Conservation (phyloP, 306 rosid genomes). For the Leucaena leucocephala region DNA sequence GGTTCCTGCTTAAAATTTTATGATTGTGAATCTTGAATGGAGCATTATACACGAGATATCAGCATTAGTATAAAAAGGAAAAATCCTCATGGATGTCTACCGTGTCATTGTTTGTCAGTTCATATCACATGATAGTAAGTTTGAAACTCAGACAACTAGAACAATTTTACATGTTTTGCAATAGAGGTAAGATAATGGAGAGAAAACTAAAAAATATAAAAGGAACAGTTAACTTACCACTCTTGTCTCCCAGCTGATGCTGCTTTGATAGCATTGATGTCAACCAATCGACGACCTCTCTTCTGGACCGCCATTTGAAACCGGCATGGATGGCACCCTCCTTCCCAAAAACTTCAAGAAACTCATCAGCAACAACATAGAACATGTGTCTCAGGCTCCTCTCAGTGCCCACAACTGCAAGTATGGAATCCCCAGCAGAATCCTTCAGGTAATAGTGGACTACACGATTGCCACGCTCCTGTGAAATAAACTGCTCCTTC, state of each 20-base stretch:
- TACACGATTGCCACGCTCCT: constrained; percentile 93
- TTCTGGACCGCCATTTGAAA: constrained; percentile 96
- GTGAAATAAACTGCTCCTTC: constrained; percentile 92
- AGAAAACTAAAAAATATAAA: not conserved
- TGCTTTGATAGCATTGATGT: constrained; percentile 92
- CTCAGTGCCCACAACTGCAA: constrained; percentile 96
- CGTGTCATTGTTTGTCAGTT: not conserved
- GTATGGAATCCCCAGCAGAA: constrained; percentile 82
- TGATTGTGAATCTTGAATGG: not conserved
- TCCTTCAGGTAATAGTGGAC: constrained; percentile 97
- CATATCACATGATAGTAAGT: constrained; percentile 6
- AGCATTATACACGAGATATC: not conserved
- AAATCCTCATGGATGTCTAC: not conserved
- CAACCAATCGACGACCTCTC: constrained; percentile 99
- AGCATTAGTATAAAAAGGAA: not conserved
- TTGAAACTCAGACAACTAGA: not conserved
- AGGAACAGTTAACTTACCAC: constrained; percentile 50
- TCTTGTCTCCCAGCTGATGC: constrained; percentile 64
- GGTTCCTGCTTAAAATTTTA: not conserved
- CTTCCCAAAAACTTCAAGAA: constrained; percentile 63
- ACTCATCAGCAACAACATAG: constrained; percentile 90
- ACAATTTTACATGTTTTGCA: not conserved
- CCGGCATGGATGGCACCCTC: constrained; percentile 68
- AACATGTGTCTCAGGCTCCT: constrained; percentile 98
- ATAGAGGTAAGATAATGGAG: constrained; percentile 13